These are phyloP conservation scores for Aspergillus neotritici DNA, from an alignment of 2,329 filamentous ascomycete genomes.

Conservation along the genomic window DNA sequence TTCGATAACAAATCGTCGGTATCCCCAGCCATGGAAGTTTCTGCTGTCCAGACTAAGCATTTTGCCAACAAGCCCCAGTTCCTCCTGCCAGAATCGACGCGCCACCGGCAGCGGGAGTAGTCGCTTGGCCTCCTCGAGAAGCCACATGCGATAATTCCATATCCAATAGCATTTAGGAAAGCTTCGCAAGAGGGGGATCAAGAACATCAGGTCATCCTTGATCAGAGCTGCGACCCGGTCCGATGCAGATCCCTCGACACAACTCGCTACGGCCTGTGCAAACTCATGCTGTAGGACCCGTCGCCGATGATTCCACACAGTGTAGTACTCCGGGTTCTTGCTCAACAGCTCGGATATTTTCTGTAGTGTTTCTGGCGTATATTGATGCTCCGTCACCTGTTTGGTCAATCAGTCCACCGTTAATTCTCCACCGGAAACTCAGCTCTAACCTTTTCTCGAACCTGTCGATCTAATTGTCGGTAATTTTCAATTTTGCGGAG, in stretches of 20 bases:
- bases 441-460: conserved; percentile 56
- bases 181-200: conserved; percentile 74
- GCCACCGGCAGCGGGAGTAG: conserved; percentile 55
- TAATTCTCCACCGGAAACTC: background rate
- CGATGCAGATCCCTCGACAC: conserved; percentile 33
- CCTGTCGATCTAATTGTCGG: conserved; percentile 61
- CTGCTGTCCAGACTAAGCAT: conserved; percentile 82
- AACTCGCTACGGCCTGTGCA: conserved; percentile 20
- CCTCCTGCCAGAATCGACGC: conserved; percentile 70
- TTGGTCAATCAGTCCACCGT: conserved; percentile 9
- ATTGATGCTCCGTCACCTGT: conserved; percentile 37
- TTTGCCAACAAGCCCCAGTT: conserved; percentile 75
- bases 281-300: conserved; percentile 61
- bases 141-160: conserved; percentile 92
- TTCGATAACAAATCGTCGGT: conserved; percentile 72
- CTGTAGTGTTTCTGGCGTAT: conserved; percentile 39
- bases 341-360: conserved; percentile 41
- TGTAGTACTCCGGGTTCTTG: conserved; percentile 46
- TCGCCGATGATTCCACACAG: conserved; percentile 55
- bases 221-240: conserved; percentile 51
- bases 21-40: conserved; percentile 97
- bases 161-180: conserved; percentile 99
- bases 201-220: conserved; percentile 69
- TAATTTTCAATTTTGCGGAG: conserved; percentile 71
- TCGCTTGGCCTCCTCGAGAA: conserved; percentile 65